Percentiles rank a stretch among this genome's conserved stretches.
Evolutionary conservation across 1,284 basidiomycete genomes (phyloP).

Genomic region (Trichosporon sp.): DNA sequence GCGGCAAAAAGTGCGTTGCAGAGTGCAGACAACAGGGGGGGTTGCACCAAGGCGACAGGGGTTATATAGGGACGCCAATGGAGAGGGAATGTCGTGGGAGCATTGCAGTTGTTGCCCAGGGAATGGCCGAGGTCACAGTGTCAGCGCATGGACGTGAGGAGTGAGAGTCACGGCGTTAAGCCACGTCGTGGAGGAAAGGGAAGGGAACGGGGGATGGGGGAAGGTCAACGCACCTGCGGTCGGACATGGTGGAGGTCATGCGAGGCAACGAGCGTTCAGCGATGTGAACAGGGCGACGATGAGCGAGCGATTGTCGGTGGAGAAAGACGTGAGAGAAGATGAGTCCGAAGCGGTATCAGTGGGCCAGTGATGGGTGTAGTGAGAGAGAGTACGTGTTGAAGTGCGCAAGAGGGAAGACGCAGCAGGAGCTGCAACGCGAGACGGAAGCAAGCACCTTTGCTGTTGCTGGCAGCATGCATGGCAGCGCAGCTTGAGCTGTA

Average conservation of each 20-base stretch:
- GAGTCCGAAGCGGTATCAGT: neutral
- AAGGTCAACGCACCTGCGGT: neutral
- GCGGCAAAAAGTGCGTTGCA: neutral
- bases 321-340: slow-evolving; percentile 47
- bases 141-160: neutral
- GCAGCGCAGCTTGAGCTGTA: no score
- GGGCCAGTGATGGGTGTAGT: neutral
- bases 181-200: neutral
- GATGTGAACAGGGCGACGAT: slow-evolving; percentile 51
- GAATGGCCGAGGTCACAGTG: neutral
- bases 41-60: neutral
- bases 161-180: slow-evolving; percentile 3
- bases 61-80: neutral
- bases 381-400: no score
- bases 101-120: neutral
- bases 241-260: slow-evolving; percentile 1
- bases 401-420: no score
- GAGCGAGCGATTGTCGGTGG: slow-evolving; percentile 72
- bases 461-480: neutral
- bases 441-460: neutral
- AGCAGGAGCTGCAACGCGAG: neutral
- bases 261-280: neutral
- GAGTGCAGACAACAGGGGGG: neutral
- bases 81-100: neutral
- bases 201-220: neutral